phyloP scores from a whole-genome alignment of 768 basidiomycete genomes.

The Collybia sordida region DNA sequence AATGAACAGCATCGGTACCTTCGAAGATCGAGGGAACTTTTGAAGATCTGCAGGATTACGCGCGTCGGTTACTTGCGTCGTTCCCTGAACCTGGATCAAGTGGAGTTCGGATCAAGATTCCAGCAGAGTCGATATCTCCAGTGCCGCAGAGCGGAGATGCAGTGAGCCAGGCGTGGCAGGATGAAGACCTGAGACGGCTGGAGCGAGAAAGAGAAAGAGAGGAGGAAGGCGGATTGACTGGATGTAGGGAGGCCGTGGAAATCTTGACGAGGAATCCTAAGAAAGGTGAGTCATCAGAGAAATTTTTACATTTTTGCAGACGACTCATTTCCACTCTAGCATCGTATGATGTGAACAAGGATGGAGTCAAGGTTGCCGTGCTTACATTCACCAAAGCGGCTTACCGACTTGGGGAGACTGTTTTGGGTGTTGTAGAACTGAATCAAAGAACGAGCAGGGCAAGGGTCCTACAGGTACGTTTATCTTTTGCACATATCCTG shows the following conservation, averaged over 20 bases:
- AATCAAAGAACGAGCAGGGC: slow-evolving; percentile 71
- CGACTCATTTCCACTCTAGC: slow-evolving; percentile 40
- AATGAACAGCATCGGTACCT: slow-evolving; percentile 9
- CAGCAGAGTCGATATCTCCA: slow-evolving; percentile 21
- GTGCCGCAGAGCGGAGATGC: slow-evolving; percentile 19
- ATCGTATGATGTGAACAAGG: slow-evolving; percentile 95
- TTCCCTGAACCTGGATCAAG: slow-evolving; percentile 32
- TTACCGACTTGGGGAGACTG: slow-evolving; percentile 90
- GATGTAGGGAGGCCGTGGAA: slow-evolving; percentile 86
- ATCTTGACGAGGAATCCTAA: slow-evolving; percentile 86
- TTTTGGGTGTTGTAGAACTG: slow-evolving; percentile 84
- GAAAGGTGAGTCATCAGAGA: slow-evolving; percentile 58
- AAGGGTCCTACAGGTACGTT: slow-evolving; percentile 81
- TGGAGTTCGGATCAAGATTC: slow-evolving; percentile 24
- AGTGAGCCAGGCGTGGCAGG: slow-evolving; percentile 20
- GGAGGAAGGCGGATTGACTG: slow-evolving; percentile 47
- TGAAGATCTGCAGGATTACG: slow-evolving; percentile 54
- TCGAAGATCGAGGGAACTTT: slow-evolving; percentile 28
- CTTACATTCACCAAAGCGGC: slow-evolving; percentile 91
- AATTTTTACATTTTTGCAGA: not conserved
- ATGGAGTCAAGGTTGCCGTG: slow-evolving; percentile 85
- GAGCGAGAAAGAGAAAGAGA: slow-evolving; percentile 35
- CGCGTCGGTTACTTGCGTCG: slow-evolving; percentile 45
- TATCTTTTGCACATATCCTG: not conserved
- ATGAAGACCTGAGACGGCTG: slow-evolving; percentile 28